Percentiles rank a stretch among this genome's conserved stretches.
These are phyloP conservation scores for Aspergillus sojae DNA, from an alignment of 2,329 filamentous ascomycete genomes.

Conservation along the genomic window DNA sequence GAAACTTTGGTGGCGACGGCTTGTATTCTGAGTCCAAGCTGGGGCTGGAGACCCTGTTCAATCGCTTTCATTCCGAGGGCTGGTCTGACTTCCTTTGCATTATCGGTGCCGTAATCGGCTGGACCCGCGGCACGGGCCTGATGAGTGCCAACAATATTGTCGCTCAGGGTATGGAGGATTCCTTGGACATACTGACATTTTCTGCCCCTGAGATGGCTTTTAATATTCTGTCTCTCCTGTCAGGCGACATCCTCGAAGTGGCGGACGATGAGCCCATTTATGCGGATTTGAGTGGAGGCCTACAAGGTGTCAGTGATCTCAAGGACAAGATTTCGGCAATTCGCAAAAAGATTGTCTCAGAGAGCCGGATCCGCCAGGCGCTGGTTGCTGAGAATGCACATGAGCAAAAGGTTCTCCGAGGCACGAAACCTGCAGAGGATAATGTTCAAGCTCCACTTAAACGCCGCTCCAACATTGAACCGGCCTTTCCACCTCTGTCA, in stretches of 20 bases:
- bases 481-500: neutral
- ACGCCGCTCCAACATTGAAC: neutral
- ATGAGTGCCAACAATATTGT: constrained; percentile 99
- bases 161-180: constrained; percentile 92
- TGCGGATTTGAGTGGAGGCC: constrained; percentile 93
- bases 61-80: constrained; percentile 95
- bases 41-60: constrained; percentile 94
- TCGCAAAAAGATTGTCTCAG: neutral
- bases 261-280: constrained; percentile 96
- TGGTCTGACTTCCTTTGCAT: constrained; percentile 98
- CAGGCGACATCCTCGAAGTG: constrained; percentile 86
- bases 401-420: neutral
- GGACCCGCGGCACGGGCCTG: constrained; percentile 96
- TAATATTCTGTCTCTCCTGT: constrained; percentile 95
- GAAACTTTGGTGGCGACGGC: constrained; percentile 96
- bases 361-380: neutral
- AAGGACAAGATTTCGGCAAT: neutral
- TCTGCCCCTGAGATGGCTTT: constrained; percentile 99
- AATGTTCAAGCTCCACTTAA: neutral
- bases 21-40: constrained; percentile 98
- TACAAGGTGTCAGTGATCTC: constrained; percentile 77
- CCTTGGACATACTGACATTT: constrained; percentile 89
- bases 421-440: neutral
- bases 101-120: constrained; percentile 96
- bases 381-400: neutral